Base-by-base conservation (phyloP, 192 early-diverging fungal genomes). In the Mortierella claussenii region DNA sequence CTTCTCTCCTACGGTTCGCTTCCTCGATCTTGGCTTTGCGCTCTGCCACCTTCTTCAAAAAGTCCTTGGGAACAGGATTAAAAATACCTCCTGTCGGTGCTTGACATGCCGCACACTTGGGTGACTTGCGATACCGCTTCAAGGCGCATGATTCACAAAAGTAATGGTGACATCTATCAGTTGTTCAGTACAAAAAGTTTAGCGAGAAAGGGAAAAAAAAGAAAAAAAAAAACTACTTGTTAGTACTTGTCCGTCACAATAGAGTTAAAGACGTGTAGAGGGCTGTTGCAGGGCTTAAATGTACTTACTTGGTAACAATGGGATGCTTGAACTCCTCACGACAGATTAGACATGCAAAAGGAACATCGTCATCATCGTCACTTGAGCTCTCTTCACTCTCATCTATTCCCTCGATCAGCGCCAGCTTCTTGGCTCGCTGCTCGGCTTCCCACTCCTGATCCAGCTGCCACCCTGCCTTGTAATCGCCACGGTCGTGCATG, bases 391-490 rank as follows among this genome's bases (percentile, higher is more conserved):
- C 70, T 0, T 42, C 47, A 2, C 82, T 79, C 9, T 86, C 84
- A n/a, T 83, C 81, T 23, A 83, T 56, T 53, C 80, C 78, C 43
- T 88, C 80, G 32, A 82, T 76, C 26, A 76, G 45, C 37, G 83
- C 65, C 59, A 74, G 50, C 83, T 89, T 81, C 66, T 89, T 89
- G 36, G 75, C 82, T 61, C 89, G 87, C 68, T 96, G 89, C 37
- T 87, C 81, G 51, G 93, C 94, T 42, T 99, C 97, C 96, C 96
- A 98, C 79, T 98, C 97, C 79, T 91, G 84, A 54, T 99, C 97
- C n/a, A 99, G 76, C 73, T 98, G 92, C 96, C 97, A 98, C 23
- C 96, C 96, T 3, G 88, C 89, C 79, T 98, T 98, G 86, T 97
- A 97, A 68, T 94, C 95, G 27, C 95, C 92, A 60, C 98, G 90